Conservation (phyloP, 2,329 filamentous ascomycete species). For the Dothiorella sarmentorum region DNA sequence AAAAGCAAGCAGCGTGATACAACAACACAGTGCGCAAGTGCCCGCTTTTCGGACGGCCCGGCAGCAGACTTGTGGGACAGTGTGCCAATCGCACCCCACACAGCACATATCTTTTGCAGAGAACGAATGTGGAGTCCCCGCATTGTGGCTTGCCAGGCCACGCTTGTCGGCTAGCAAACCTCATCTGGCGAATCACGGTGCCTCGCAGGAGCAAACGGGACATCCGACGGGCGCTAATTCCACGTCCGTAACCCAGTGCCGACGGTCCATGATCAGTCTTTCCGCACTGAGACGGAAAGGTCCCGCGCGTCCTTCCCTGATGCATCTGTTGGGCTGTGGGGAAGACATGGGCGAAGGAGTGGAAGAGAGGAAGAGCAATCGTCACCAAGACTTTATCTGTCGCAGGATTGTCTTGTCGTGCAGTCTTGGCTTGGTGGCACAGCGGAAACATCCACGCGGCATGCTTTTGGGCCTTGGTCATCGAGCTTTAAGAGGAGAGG, state of each 20-base stretch:
- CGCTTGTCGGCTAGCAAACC: neutral
- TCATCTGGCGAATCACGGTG: neutral
- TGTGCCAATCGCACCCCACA: neutral
- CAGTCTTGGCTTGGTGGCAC: neutral
- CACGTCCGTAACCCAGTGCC: neutral
- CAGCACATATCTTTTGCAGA: neutral
- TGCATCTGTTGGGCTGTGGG: neutral
- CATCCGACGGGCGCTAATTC: neutral
- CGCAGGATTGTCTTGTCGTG: neutral
- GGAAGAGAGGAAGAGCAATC: neutral
- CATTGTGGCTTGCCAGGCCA: neutral
- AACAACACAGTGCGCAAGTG: too few species aligned
- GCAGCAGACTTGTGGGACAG: neutral
- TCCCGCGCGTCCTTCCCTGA: neutral
- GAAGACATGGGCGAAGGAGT: too few species aligned
- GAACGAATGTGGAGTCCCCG: constrained; percentile 7
- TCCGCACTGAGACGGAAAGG: neutral
- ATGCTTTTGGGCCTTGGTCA: neutral
- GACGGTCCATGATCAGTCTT: neutral
- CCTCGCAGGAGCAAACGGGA: too few species aligned
- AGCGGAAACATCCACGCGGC: neutral
- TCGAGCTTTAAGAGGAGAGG: neutral
- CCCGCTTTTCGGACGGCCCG: neutral
- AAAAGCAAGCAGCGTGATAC: neutral
- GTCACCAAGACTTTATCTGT: neutral